Evolutionary conservation across 2,329 filamentous ascomycete genomes (phyloP), one percentile per base, ranked within the genome.

Genomic region (Zalaria obscura): DNA sequence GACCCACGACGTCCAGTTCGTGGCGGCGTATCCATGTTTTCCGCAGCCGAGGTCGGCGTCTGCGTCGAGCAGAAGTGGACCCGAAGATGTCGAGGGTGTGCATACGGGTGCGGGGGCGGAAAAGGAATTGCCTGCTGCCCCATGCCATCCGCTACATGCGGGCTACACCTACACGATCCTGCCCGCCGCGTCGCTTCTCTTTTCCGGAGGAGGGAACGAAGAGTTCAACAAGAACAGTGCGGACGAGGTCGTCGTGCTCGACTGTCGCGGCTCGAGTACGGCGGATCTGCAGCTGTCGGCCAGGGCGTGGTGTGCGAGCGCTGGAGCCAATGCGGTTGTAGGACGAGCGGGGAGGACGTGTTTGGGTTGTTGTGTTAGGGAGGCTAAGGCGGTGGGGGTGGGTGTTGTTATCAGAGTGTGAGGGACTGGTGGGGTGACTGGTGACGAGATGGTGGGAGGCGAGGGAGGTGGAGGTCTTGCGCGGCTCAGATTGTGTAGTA

Each of bases 261-360:
- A 70, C 48, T 65, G 66, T 11, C 64, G 77, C 25, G 72, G 76
- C 33, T 75, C 74, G 42, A 18, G 18, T 18, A 18, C 18, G 18
- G 73, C 73, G 1, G 79, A 75, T 8, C 65, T 82, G 54, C 80
- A 86, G 58, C 70, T 87, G 5, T 61, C 88, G 40, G 79, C 78
- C 1, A 67, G 83, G 38, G 81, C 82, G 2, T 68, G 84, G 49
- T 88, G 83, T 55, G 78, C 82, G 1, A 76, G 83, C 53, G 76
- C 72, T 49, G 83, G 83, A 2, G 79, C 78, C 69, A 81, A 86
- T 55, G 82, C 83, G 25, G 56, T 88, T 11, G 69, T 88, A 47
- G 83, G 78, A 46, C 68, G 80, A 40, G 67, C 70, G 33, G 73
- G 75, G 48, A 68, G 80, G 46, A 81, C 79, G 0, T 89, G 83